Evolutionary conservation across 108 stramenopile species (phyloP).

Genomic region (Cylindrotheca fusiformis): DNA sequence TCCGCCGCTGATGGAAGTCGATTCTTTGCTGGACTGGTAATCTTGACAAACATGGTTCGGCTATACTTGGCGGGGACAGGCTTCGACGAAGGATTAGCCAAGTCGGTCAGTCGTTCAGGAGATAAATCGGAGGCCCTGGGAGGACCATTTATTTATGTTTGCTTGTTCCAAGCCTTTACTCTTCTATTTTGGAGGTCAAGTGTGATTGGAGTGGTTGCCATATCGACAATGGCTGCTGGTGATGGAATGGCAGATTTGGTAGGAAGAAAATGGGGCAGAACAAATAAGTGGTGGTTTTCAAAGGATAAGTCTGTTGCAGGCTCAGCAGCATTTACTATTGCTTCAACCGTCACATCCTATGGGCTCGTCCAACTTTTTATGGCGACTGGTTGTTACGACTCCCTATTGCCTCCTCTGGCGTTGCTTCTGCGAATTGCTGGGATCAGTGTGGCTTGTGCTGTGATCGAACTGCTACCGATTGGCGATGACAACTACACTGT

Average conservation of each 20-base stretch:
- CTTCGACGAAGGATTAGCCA: conserved; percentile 54
- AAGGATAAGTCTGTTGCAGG: conserved; percentile 61
- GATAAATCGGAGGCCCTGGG: conserved; percentile 63
- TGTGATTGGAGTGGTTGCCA: conserved; percentile 52
- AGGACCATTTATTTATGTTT: conserved; percentile 80
- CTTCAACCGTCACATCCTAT: conserved; percentile 36
- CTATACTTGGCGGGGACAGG: conserved; percentile 57
- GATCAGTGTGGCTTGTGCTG: conserved; percentile 50
- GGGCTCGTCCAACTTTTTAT: conserved; percentile 51
- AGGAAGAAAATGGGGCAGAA: conserved; percentile 61
- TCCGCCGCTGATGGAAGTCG: conserved; percentile 57
- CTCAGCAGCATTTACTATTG: conserved; percentile 55
- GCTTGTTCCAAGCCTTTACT: conserved; percentile 50
- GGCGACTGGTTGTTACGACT: conserved; percentile 37
- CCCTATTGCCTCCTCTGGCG: conserved; percentile 19
- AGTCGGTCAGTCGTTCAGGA: conserved; percentile 68
- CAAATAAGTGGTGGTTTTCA: conserved; percentile 63
- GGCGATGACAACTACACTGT: conserved; percentile 84
- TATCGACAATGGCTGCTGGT: conserved; percentile 76
- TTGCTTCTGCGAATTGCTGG: conserved; percentile 33
- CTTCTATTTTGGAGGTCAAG: conserved; percentile 63
- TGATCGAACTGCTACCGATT: conserved; percentile 66
- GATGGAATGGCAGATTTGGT: conserved; percentile 83
- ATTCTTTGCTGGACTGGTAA: conserved; percentile 63
- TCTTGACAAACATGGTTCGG: conserved; percentile 46